These are phyloP conservation scores for Detonula confervacea DNA, from an alignment of 352 stramenopile genomes.

Conservation along the genomic window DNA sequence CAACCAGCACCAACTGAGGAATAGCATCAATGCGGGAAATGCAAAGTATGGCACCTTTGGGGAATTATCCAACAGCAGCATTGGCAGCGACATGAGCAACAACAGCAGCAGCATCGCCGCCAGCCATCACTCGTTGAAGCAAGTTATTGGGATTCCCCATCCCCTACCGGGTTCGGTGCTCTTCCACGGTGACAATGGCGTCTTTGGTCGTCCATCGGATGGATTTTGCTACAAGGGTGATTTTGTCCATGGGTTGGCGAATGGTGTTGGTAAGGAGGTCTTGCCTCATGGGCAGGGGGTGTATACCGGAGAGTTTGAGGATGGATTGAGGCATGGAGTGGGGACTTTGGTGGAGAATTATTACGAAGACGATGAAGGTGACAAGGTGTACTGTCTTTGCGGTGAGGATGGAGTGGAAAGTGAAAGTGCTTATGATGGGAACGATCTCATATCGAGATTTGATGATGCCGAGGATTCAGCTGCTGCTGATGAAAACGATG, in stretches of 20 bases:
- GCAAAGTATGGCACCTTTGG: neutral
- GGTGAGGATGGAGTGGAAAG: neutral
- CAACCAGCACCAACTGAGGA: no score
- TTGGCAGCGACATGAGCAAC: neutral
- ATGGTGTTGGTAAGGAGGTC: constrained; percentile 53
- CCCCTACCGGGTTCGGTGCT: constrained; percentile 25
- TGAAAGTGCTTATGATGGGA: neutral
- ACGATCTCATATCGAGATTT: neutral
- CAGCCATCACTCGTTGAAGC: neutral
- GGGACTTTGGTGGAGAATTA: constrained; percentile 39
- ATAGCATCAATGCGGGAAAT: no score
- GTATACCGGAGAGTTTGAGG: constrained; percentile 41
- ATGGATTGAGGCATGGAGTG: constrained; percentile 34
- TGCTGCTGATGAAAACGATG: no score
- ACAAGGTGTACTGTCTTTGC: neutral
- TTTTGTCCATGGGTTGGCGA: constrained; percentile 29
- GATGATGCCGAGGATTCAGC: neutral
- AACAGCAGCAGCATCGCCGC: no score
- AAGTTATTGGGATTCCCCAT: constrained; percentile 5
- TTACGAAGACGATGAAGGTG: neutral
- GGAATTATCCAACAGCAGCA: neutral
- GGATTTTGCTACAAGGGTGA: constrained; percentile 47
- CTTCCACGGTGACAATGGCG: constrained; percentile 36
- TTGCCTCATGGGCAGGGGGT: constrained; percentile 18
- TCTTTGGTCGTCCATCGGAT: constrained; percentile 25